Conservation (phyloP, 1,139 yeast genomes). For the Yamadazyma sp. region DNA sequence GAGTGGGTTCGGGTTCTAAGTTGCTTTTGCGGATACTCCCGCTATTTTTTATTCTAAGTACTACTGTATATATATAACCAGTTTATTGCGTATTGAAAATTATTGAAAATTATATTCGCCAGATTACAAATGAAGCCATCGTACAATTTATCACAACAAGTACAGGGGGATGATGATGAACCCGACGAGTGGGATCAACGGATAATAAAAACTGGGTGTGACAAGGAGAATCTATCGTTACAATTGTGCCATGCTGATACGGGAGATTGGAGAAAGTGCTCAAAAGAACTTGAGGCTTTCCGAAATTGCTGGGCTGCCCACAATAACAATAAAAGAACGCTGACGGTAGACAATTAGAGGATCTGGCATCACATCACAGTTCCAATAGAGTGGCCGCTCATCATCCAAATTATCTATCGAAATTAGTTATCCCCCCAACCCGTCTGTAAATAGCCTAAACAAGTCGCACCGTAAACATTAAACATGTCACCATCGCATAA, state of each 20-base stretch:
- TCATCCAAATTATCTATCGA: too few species aligned
- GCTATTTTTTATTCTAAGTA: background rate
- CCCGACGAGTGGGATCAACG: constrained; percentile 79
- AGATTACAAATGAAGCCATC: constrained; percentile 1
- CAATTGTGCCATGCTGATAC: constrained; percentile 79
- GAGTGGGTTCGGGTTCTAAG: constrained; percentile 48
- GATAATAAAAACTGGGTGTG: constrained; percentile 73
- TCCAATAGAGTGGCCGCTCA: too few species aligned
- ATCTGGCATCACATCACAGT: background rate
- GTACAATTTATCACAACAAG: background rate
- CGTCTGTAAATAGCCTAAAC: too few species aligned
- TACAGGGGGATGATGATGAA: constrained; percentile 41
- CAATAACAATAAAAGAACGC: constrained; percentile 57
- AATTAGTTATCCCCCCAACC: too few species aligned
- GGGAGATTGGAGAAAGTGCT: constrained; percentile 76
- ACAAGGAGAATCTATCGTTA: constrained; percentile 61
- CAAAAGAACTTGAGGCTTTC: constrained; percentile 66
- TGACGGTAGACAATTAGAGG: constrained; percentile 41
- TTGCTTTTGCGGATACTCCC: background rate
- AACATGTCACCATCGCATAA: background rate
- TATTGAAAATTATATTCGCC: background rate
- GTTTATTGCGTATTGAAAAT: background rate
- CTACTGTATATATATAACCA: background rate
- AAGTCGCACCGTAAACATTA: constrained; percentile 2
- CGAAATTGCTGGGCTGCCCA: constrained; percentile 65